phyloP scores from a whole-genome alignment of 352 stramenopile genomes.

The Pythium sukuiense region DNA sequence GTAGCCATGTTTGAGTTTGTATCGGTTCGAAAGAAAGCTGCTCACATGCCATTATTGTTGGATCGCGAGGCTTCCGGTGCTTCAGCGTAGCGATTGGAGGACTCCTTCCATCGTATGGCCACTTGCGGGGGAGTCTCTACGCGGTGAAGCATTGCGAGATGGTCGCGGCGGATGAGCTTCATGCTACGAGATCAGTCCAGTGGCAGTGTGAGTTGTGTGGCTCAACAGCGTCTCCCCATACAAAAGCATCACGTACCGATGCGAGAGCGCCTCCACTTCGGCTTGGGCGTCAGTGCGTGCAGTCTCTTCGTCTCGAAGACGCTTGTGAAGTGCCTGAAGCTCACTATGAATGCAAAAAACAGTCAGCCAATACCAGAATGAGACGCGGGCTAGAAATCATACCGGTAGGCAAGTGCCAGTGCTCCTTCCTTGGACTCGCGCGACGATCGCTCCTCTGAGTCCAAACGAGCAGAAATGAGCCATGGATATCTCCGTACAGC shows the following conservation, averaged over 20 bases:
- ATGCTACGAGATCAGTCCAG: constrained; percentile 24
- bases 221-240: too few relatives aligned
- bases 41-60: too few relatives aligned
- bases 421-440: constrained; percentile 34
- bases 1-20: background rate
- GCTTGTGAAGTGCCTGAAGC: constrained; percentile 38
- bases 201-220: background rate
- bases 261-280: constrained; percentile 37
- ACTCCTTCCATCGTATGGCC: constrained; percentile 24
- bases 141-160: constrained; percentile 40
- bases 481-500: too few relatives aligned
- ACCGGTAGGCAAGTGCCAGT: constrained; percentile 33
- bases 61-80: background rate
- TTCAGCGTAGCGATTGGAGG: background rate
- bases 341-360: constrained; percentile 25
- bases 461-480: background rate
- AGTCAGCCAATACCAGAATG: background rate
- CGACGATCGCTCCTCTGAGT: constrained; percentile 29
- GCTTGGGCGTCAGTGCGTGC: constrained; percentile 34
- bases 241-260: constrained; percentile 26
- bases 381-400: background rate
- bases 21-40: background rate
- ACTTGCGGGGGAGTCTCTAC: constrained; percentile 29
- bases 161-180: constrained; percentile 38
- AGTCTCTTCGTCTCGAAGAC: constrained; percentile 37